These are phyloP conservation scores for Fusarium proliferatum DNA, from an alignment of 2,329 filamentous ascomycete genomes.

Conservation along the genomic window DNA sequence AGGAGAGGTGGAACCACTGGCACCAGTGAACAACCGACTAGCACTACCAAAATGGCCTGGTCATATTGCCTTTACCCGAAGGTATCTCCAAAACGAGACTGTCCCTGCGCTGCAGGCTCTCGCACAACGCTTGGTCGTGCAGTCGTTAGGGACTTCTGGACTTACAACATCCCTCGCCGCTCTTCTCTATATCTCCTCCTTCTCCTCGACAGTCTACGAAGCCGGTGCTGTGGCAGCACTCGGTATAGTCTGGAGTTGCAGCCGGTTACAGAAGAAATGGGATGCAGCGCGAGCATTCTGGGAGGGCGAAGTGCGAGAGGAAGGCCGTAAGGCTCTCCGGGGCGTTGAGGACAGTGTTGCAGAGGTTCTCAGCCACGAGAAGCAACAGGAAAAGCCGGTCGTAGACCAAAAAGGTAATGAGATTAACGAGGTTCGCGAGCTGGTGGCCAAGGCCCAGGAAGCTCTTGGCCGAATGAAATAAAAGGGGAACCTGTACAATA, in stretches of 20 bases:
- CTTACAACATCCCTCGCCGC: conserved; percentile 66
- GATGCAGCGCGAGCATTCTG: conserved; percentile 69
- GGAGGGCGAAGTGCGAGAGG: conserved; percentile 75
- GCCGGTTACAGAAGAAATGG: conserved; percentile 71
- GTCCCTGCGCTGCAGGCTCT: conserved; percentile 78
- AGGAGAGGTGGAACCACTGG: conserved; percentile 41
- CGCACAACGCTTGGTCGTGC: conserved; percentile 78
- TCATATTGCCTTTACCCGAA: conserved; percentile 78
- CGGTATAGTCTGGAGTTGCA: conserved; percentile 69
- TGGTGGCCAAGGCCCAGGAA: conserved; percentile 62
- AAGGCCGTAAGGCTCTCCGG: conserved; percentile 71
- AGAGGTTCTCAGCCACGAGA: conserved; percentile 55
- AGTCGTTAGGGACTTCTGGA: conserved; percentile 78
- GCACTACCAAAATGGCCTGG: conserved; percentile 72
- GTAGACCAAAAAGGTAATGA: conserved; percentile 46
- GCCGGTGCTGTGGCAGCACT: conserved; percentile 71
- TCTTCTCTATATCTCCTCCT: conserved; percentile 67
- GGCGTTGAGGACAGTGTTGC: conserved; percentile 65
- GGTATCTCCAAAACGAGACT: conserved; percentile 72
- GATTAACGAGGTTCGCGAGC: conserved; percentile 54
- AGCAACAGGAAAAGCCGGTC: conserved; percentile 35
- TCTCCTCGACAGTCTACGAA: conserved; percentile 67
- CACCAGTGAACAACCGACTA: conserved; percentile 34
- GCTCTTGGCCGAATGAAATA: conserved; percentile 62
- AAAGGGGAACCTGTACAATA: conserved; percentile 38